phyloP scores from a whole-genome alignment of 306 rosid species.

The Trifolium fragiferum region DNA sequence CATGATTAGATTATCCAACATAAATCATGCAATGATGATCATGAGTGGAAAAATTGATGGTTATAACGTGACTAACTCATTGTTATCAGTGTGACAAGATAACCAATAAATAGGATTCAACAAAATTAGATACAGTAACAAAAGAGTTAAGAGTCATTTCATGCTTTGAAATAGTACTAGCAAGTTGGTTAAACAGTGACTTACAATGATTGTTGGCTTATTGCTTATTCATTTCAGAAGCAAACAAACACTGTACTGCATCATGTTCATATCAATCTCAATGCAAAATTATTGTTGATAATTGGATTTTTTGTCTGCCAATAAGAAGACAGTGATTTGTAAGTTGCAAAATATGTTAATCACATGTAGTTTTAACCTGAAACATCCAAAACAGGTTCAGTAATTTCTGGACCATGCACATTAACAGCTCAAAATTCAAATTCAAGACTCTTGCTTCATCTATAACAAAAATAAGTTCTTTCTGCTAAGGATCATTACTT shows the following conservation, averaged over 20 bases:
- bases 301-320: conserved; percentile 40
- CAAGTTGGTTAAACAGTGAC: conserved; percentile 7
- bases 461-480: not conserved
- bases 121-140: not conserved
- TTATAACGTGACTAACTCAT: conserved; percentile 29
- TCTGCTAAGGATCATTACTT: too few relatives aligned
- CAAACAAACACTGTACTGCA: conserved; percentile 10
- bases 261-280: conserved; percentile 23
- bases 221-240: not conserved
- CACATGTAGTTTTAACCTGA: conserved; percentile 5
- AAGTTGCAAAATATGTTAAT: not conserved
- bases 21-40: conserved; percentile 23
- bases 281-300: conserved; percentile 35
- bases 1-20: conserved; percentile 36
- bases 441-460: not conserved
- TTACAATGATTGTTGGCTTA: conserved; percentile 29
- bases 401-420: conserved; percentile 17
- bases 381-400: not conserved
- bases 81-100: conserved; percentile 9
- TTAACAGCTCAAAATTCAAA: conserved; percentile 1
- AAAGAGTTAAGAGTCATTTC: not conserved
- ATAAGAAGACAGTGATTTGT: conserved; percentile 28
- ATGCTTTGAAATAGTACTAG: conserved; percentile 1
- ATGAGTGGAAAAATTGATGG: conserved; percentile 28
- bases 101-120: conserved; percentile 15